Conservation (phyloP, 1,284 basidiomycete genomes). For the Cutaneotrichosporon dermatis region DNA sequence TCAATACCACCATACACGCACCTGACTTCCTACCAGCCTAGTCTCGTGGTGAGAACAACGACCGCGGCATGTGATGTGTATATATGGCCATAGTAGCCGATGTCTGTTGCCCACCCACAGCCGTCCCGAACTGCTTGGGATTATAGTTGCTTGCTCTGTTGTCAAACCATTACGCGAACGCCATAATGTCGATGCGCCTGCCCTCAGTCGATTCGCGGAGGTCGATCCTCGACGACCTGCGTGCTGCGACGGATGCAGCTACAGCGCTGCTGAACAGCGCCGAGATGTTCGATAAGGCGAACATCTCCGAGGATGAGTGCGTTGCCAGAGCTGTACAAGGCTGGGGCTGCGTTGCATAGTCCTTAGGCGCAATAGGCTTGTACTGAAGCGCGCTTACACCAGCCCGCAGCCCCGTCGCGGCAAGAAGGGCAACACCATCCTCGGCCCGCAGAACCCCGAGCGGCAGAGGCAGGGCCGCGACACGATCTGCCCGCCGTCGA, state of each 20-base stretch:
- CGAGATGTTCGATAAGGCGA: background rate
- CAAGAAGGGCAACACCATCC: constrained; percentile 54
- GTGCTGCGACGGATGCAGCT: background rate
- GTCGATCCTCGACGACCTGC: constrained; percentile 13
- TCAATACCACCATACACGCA: too few relatives aligned
- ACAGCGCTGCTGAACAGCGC: background rate
- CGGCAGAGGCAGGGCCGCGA: constrained; percentile 55
- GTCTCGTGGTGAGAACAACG: too few relatives aligned
- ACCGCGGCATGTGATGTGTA: too few relatives aligned
- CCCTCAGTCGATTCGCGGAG: constrained; percentile 2
- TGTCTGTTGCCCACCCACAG: too few relatives aligned
- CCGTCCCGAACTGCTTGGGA: too few relatives aligned
- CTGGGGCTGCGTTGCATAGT: too few relatives aligned
- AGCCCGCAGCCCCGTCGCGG: constrained; percentile 48
- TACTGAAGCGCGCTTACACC: background rate
- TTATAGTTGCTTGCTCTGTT: too few relatives aligned
- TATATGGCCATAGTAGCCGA: too few relatives aligned
- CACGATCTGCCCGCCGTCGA: constrained; percentile 60
- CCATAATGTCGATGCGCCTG: constrained; percentile 1
- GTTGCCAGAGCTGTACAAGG: background rate
- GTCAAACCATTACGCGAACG: too few relatives aligned
- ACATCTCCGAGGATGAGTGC: background rate
- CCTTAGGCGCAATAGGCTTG: too few relatives aligned
- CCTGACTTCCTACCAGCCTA: too few relatives aligned
- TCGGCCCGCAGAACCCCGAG: constrained; percentile 60